Base-by-base conservation (phyloP, 2,329 filamentous ascomycete species). In the Fusarium floridanum region DNA sequence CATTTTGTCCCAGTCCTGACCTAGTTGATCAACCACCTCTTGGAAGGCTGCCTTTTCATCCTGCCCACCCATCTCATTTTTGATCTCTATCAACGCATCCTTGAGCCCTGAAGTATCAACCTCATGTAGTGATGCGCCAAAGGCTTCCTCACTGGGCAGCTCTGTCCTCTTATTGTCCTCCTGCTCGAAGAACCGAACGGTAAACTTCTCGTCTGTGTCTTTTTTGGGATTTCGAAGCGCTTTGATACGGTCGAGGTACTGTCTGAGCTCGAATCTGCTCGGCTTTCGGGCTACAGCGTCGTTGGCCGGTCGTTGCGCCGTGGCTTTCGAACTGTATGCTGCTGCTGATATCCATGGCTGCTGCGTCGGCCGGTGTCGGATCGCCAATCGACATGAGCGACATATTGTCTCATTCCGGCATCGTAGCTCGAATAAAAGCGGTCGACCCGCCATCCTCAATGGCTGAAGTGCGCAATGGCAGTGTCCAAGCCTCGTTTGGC, bases 111-210 rank as follows among this genome's bases (percentile, higher is more conserved):
- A 82, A 6, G 80, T 80, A 57, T 84, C 83, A 39, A 83, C 73
- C 12, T 75, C 73, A 70, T 82, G 77, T 6, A 87, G 64, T 0
- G 84, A 83, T 24, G 83, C 78, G 37, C 77, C 80, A 67, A 87
- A 87, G 9, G 83, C 83, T n/a, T 84, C 80, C 57, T 84, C 80
- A 67, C 81, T 76, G 11, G 75, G 72, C 20, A 89, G 78, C 71
- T 84, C 82, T 17, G 79, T 83, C 14, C 86, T 74, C 9, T 77
- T 75, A 34, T 79, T 73, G 4, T 82, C 81, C 16, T 83, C 82
- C 76, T 89, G 85, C 64, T 90, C 86, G 70, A 88, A 90, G 76
- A 84, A 88, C 10, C 84, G 83, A 12, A 88, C 82, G 4, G 81
- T 80, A 39, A 80, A 82, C 17, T 78, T 69, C 7, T 71, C 63